A percentile compares a stretch with the other conserved stretches of the same genome.
Conservation (phyloP, 805 yeast genomes). For the Lipomyces lipofer region DNA sequence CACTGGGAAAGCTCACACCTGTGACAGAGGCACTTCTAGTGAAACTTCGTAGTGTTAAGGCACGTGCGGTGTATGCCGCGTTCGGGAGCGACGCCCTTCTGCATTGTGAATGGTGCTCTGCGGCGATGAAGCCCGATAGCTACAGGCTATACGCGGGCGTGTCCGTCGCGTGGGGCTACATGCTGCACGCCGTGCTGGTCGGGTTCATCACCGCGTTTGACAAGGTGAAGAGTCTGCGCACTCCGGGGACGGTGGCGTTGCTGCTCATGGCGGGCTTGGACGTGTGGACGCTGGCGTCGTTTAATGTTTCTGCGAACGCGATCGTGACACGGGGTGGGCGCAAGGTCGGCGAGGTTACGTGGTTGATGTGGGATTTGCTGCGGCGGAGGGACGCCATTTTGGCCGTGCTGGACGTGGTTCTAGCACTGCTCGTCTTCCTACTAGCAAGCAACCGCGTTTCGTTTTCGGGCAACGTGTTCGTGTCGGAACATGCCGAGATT, state of each 20-base stretch:
- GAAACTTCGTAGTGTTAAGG: too few relatives aligned
- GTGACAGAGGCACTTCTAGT: too few relatives aligned
- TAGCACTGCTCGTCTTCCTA: background rate
- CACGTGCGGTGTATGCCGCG: too few relatives aligned
- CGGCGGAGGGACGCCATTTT: constrained; percentile 6
- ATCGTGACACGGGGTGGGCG: too few relatives aligned
- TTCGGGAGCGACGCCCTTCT: too few relatives aligned
- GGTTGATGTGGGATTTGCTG: background rate
- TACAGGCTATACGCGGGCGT: too few relatives aligned
- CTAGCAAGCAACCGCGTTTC: background rate
- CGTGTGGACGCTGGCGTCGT: background rate
- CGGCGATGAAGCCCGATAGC: too few relatives aligned
- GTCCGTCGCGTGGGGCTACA: too few relatives aligned
- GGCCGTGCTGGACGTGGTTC: background rate
- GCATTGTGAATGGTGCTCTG: too few relatives aligned
- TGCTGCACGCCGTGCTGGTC: background rate
- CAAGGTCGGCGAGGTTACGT: background rate
- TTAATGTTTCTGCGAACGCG: background rate
- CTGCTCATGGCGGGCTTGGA: background rate
- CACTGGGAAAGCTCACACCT: too few relatives aligned
- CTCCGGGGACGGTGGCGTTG: background rate
- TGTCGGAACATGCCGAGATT: background rate
- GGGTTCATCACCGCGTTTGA: background rate
- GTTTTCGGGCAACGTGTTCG: background rate
- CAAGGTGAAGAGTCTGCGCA: background rate